phyloP scores from a whole-genome alignment of 2,329 filamentous ascomycete genomes.

The Colletotrichum endophyticum region DNA sequence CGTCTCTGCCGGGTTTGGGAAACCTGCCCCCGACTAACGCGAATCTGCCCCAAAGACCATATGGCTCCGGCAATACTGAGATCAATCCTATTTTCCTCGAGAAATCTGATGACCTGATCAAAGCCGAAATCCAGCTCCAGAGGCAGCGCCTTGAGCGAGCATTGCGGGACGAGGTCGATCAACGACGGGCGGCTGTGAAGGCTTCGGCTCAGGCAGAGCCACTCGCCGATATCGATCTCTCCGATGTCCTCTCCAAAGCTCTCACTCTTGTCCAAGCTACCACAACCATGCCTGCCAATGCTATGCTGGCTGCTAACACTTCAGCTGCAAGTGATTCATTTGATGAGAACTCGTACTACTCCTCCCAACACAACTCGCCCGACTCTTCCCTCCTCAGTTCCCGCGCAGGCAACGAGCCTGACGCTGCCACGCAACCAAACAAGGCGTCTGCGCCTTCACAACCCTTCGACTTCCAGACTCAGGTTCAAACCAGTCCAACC shows the following conservation, averaged over 20 bases:
- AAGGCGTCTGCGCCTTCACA: conserved; percentile 20
- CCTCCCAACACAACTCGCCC: conserved; percentile 86
- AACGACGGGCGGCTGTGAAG: conserved; percentile 53
- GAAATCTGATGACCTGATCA: conserved; percentile 84
- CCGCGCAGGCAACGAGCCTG: conserved; percentile 51
- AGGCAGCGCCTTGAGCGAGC: conserved; percentile 80
- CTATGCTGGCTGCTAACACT: conserved; percentile 55
- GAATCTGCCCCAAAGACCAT: conserved; percentile 40
- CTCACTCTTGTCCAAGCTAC: conserved; percentile 74
- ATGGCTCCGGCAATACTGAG: conserved; percentile 61
- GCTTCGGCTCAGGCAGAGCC: conserved; percentile 51
- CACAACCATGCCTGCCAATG: conserved; percentile 62
- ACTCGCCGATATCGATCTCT: conserved; percentile 70
- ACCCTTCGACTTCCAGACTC: background rate
- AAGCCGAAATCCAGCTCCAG: conserved; percentile 80
- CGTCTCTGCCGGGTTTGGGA: conserved; percentile 30
- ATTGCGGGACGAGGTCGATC: conserved; percentile 78
- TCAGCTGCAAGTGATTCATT: conserved; percentile 78
- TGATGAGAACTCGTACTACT: conserved; percentile 96
- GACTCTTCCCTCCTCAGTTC: conserved; percentile 52
- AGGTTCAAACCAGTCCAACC: background rate
- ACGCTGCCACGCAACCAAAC: conserved; percentile 32
- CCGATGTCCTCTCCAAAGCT: conserved; percentile 75
- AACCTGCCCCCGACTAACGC: conserved; percentile 28
- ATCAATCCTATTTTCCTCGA: conserved; percentile 85